These are phyloP conservation scores for Cardamine resedifolia DNA, from an alignment of 345 rosid species.

Conservation along the genomic window DNA sequence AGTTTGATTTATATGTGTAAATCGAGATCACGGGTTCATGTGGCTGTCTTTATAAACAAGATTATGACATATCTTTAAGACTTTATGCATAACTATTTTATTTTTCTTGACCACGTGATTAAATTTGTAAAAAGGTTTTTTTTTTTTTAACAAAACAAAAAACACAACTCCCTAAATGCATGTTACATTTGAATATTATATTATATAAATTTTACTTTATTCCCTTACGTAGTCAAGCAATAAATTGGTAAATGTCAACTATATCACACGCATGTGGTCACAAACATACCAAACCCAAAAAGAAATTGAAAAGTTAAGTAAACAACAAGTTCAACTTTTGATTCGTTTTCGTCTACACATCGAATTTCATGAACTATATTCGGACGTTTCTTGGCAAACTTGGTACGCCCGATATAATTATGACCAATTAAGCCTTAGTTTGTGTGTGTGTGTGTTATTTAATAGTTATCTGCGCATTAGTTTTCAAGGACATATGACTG, in stretches of 20 bases:
- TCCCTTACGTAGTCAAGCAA: not conserved
- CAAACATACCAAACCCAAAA: constrained; percentile 7
- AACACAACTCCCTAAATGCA: not conserved
- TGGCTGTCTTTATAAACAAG: constrained; percentile 1
- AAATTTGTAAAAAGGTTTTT: not conserved
- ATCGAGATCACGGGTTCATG: constrained; percentile 13
- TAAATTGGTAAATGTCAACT: constrained; percentile 25
- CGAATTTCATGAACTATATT: not conserved
- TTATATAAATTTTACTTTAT: not conserved
- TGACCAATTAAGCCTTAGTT: no score
- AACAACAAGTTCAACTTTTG: constrained; percentile 10
- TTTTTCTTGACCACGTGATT: not conserved
- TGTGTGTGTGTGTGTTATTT: no score
- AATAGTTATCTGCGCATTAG: no score
- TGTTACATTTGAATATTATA: not conserved
- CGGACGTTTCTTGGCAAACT: not conserved
- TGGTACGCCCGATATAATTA: not conserved
- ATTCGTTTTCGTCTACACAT: not conserved
- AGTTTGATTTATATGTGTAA: not conserved
- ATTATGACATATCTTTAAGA: constrained; percentile 8
- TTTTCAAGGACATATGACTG: no score
- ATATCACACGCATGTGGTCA: constrained; percentile 24
- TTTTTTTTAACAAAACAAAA: no score
- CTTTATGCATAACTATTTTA: not conserved
- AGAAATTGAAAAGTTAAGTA: not conserved